Base-by-base conservation (phyloP, 305 asterid genomes). In the Fraxinus xanthoxyloides region DNA sequence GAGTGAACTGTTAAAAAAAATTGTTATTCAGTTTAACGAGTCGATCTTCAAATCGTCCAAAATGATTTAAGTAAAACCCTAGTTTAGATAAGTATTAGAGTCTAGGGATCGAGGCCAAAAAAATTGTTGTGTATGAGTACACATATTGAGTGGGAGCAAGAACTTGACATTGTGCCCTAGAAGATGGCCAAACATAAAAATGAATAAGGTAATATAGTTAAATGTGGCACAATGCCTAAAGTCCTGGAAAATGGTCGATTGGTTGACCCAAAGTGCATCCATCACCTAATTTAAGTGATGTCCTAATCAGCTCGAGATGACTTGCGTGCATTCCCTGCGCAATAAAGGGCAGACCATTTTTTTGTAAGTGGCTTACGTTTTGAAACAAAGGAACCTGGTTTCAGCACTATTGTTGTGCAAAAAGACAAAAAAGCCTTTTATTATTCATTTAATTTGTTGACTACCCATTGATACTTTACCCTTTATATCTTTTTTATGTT, bases 271-370 rank as follows among this genome's bases (percentile, higher is more conserved):
- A 83, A 69, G 82, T 83, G 83, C 80, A 83, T 80, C 81, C 78
- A 59, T 46, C 76, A 80, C 21, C 73, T 28, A 67, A 67, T 63
- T 48, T 77, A 51, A 86, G 91, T 90, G 92, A 82, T 84, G 77
- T 90, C 92, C 94, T 32, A 86, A 86, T 90, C 92, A 89, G 84
- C 90, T 82, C 85, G 83, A 82, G 84, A 77, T 61, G 75, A 81
- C 81, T 80, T 83, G 67, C 89, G 84, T 85, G 87, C 85, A 85
- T 80, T 75, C 85, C 81, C 84, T 36, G 84, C 59, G 79, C 80
- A 82, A 28, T 21, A 69, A 77, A 73, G 78, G 32, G 19, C n/a
- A 24, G 30, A 77, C 77, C 12, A 79, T 12, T 40, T 21, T 80
- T 70, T 32, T 23, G 4, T 17, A 38, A 80, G 65, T 79, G 72